Evolutionary conservation across 1,284 basidiomycete species (phyloP).

Genomic region (Marasmius oreades): DNA sequence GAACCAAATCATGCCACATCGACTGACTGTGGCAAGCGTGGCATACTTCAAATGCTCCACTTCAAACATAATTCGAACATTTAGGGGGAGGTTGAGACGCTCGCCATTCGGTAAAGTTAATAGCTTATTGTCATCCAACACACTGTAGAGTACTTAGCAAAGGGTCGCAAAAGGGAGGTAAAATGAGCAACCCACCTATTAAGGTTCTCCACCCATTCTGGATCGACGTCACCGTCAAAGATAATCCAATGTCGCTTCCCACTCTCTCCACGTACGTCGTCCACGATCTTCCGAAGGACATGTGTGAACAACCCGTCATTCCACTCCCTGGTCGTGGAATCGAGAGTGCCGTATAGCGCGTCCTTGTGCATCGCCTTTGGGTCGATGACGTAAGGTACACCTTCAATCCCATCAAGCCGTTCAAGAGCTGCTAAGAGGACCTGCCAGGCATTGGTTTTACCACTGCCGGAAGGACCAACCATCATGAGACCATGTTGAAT

Average conservation of each 20-base stretch:
- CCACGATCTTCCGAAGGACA: conserved; percentile 95
- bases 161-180: background rate
- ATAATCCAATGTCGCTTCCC: conserved; percentile 99
- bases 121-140: conserved; percentile 98
- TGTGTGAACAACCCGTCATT: conserved; percentile 99
- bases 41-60: conserved; percentile 98
- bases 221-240: conserved; percentile 99
- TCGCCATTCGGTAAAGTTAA: conserved; percentile 98
- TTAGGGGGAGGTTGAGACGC: conserved; percentile 93
- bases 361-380: conserved; percentile 99
- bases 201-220: conserved; percentile 99
- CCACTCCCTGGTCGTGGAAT: conserved; percentile 98
- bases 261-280: conserved; percentile 97
- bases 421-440: conserved; percentile 90
- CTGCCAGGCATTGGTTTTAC: conserved; percentile 98
- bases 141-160: conserved; percentile 51
- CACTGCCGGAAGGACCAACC: conserved; percentile 96
- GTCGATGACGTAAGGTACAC: conserved; percentile 95
- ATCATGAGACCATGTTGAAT: conserved; percentile 99
- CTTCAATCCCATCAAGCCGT: conserved; percentile 88
- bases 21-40: conserved; percentile 97
- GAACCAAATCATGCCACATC: conserved; percentile 99
- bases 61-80: conserved; percentile 99
- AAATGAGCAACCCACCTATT: conserved; percentile 73
- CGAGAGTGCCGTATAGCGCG: conserved; percentile 94